phyloP scores from a whole-genome alignment of 2,329 filamentous ascomycete genomes.

The Sarocladium oryzae region DNA sequence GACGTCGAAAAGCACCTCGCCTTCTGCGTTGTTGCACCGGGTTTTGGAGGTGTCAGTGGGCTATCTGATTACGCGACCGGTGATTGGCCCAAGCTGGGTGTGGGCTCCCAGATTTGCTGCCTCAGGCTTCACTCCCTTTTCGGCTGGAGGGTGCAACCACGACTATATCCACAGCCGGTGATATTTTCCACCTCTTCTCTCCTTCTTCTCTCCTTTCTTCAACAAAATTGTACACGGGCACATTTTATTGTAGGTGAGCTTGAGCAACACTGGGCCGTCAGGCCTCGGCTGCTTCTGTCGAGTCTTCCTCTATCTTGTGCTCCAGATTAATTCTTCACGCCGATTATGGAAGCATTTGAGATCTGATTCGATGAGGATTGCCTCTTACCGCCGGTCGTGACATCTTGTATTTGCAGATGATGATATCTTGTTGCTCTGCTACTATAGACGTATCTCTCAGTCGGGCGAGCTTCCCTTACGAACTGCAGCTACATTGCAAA shows the following conservation, averaged over 20 bases:
- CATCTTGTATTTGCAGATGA: slow-evolving; percentile 33
- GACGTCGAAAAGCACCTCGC: slow-evolving; percentile 29
- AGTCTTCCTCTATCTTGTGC: slow-evolving; percentile 70
- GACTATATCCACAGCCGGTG: not conserved
- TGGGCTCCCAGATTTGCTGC: slow-evolving; percentile 18
- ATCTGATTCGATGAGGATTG: slow-evolving; percentile 51
- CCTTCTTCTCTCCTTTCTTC: slow-evolving; percentile 34
- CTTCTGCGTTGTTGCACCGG: slow-evolving; percentile 25
- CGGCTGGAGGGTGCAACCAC: slow-evolving; percentile 2
- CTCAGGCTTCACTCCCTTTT: slow-evolving; percentile 25
- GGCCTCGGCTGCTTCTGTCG: slow-evolving; percentile 41
- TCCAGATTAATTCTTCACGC: slow-evolving; percentile 53
- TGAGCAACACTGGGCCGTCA: slow-evolving; percentile 31
- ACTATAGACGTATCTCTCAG: not conserved
- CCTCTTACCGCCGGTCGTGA: slow-evolving; percentile 71
- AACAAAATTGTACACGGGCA: slow-evolving; percentile 59
- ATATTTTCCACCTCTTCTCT: slow-evolving; percentile 14
- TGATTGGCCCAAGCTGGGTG: slow-evolving; percentile 31
- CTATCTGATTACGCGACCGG: slow-evolving; percentile 25
- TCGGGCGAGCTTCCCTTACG: slow-evolving; percentile 38
- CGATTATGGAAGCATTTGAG: slow-evolving; percentile 68
- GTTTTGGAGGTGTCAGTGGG: slow-evolving; percentile 30
- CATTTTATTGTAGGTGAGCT: slow-evolving; percentile 68
- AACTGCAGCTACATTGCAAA: slow-evolving; percentile 95
- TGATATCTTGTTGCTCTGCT: not conserved